Evolutionary conservation across 345 rosid species (phyloP).

Genomic region (Salix suchowensis): DNA sequence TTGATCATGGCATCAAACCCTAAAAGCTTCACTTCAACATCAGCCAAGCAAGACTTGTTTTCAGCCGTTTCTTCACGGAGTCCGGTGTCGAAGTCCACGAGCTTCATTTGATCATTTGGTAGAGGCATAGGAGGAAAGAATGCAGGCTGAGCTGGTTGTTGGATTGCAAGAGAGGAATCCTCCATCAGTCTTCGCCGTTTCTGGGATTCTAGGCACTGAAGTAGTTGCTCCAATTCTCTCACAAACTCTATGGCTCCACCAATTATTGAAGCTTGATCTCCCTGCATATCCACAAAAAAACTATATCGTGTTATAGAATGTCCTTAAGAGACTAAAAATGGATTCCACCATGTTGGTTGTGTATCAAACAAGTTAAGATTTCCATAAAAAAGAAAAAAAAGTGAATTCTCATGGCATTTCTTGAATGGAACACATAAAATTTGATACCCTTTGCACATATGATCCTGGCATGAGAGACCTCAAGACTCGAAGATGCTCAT

Average conservation of each 20-base stretch:
- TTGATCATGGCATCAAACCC: conserved; percentile 94
- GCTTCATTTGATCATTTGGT: conserved; percentile 36
- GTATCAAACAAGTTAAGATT: not conserved
- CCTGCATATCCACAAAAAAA: conserved; percentile 32
- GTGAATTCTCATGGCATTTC: not conserved
- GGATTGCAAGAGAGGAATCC: conserved; percentile 30
- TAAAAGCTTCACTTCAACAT: conserved; percentile 82
- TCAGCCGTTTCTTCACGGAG: conserved; percentile 76
- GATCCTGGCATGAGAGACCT: conserved; percentile 97
- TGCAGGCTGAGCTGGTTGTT: conserved; percentile 29
- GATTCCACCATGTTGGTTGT: not conserved
- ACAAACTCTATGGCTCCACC: conserved; percentile 97
- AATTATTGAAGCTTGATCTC: conserved; percentile 96
- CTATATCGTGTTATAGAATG: not conserved
- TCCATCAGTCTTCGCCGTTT: conserved; percentile 60
- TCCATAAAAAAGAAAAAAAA: not conserved
- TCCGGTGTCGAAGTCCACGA: conserved; percentile 38
- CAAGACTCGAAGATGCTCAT: conserved; percentile 84
- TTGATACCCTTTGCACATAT: conserved; percentile 77
- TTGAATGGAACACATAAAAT: not conserved
- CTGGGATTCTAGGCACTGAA: conserved; percentile 86
- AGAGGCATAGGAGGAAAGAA: conserved; percentile 34
- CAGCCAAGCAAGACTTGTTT: conserved; percentile 78
- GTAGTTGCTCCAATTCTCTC: conserved; percentile 86
- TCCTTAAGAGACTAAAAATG: not conserved